phyloP scores from a whole-genome alignment of 1,284 basidiomycete species.

The Anthracocystis panici-leucophaei region DNA sequence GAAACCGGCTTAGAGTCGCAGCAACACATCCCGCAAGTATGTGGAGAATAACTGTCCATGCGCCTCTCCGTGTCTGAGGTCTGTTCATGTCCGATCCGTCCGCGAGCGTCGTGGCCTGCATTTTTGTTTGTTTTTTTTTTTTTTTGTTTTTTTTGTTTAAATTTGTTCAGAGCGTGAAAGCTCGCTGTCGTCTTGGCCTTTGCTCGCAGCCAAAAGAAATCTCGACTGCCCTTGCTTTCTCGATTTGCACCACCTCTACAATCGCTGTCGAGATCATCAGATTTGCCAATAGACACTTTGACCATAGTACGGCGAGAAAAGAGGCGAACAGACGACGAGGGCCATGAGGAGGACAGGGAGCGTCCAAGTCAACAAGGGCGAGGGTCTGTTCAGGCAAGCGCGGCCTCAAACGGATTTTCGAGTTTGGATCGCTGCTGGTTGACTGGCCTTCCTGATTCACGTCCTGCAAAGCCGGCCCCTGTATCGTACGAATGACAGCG shows the following conservation, averaged over 20 bases:
- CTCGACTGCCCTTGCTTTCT: background rate
- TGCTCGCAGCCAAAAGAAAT: background rate
- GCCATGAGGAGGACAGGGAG: background rate
- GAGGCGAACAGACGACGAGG: background rate
- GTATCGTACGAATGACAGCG: background rate
- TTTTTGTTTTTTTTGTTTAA: background rate
- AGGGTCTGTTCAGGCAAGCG: background rate
- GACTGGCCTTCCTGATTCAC: background rate
- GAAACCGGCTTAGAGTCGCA: constrained; percentile 9
- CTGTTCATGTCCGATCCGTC: constrained; percentile 36
- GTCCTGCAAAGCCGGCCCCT: constrained; percentile 33
- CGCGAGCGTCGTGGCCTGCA: constrained; percentile 16
- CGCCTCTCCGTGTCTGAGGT: constrained; percentile 1
- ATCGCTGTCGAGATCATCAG: no score
- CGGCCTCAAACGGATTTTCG: constrained; percentile 39
- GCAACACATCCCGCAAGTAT: background rate
- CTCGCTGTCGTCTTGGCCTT: constrained; percentile 1
- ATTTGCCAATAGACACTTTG: no score
- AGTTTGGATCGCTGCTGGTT: background rate
- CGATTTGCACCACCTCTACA: no score
- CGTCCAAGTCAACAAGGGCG: background rate
- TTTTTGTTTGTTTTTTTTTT: background rate
- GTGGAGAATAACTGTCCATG: constrained; percentile 11
- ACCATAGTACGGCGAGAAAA: no score
- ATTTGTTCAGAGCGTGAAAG: constrained; percentile 36